Percentiles rank a stretch among this genome's conserved stretches.
phyloP scores from a whole-genome alignment of 208 protist genomes.

The Leishmania guyanensis region DNA sequence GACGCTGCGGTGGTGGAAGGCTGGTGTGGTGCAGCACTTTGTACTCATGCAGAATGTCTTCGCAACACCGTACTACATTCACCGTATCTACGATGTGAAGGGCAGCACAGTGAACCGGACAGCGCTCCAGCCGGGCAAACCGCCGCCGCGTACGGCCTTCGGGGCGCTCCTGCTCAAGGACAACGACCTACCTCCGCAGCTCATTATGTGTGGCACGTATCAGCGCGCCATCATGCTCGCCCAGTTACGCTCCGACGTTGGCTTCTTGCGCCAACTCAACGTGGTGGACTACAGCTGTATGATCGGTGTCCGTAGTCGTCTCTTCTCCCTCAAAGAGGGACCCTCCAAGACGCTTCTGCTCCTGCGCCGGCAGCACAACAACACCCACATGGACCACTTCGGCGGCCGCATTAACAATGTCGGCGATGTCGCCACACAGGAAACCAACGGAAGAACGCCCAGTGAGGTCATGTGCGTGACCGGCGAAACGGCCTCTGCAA shows the following conservation, averaged over 20 bases:
- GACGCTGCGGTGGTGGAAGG: slow-evolving; percentile 66
- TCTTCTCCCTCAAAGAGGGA: slow-evolving; percentile 66
- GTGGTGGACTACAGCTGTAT: slow-evolving; percentile 94
- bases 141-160: slow-evolving; percentile 71
- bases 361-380: slow-evolving; percentile 20
- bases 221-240: slow-evolving; percentile 81
- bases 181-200: slow-evolving; percentile 80
- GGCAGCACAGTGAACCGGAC: slow-evolving; percentile 85
- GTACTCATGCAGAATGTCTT: slow-evolving; percentile 96
- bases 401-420: background rate
- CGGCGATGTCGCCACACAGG: background rate
- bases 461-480: slow-evolving; percentile 26
- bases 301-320: slow-evolving; percentile 88
- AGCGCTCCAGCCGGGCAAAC: slow-evolving; percentile 50
- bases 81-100: slow-evolving; percentile 93
- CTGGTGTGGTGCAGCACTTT: slow-evolving; percentile 60
- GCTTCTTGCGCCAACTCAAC: slow-evolving; percentile 72
- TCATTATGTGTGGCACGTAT: slow-evolving; percentile 83
- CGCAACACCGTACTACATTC: slow-evolving; percentile 84
- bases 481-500: slow-evolving; percentile 15
- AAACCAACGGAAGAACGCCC: background rate
- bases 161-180: slow-evolving; percentile 88
- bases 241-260: slow-evolving; percentile 84
- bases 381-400: slow-evolving; percentile 14
- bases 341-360: slow-evolving; percentile 66